A percentile compares a stretch with the other conserved stretches of the same genome.
These are phyloP conservation scores for Dryadomyces quercus-mongolicae DNA, from an alignment of 2,329 filamentous ascomycete species.

Conservation along the genomic window DNA sequence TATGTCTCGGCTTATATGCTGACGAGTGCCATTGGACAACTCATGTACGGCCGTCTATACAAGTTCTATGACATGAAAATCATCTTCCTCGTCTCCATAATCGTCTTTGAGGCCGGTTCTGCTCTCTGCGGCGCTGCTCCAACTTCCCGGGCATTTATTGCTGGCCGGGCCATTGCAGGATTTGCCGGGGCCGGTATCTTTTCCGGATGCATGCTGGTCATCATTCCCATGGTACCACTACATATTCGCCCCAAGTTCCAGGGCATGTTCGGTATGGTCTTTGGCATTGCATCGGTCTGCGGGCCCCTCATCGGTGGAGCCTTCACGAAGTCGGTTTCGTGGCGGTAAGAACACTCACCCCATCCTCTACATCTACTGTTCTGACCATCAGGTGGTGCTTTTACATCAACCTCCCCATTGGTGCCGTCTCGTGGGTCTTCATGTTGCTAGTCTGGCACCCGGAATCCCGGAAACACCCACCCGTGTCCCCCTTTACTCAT, in stretches of 20 bases:
- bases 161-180: not conserved
- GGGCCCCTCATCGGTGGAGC: slow-evolving; percentile 15
- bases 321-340: slow-evolving; percentile 17
- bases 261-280: slow-evolving; percentile 27
- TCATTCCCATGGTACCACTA: slow-evolving; percentile 19
- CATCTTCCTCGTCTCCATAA: not conserved
- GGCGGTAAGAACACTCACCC: slow-evolving; percentile 8
- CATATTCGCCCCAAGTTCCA: slow-evolving; percentile 12
- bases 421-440: slow-evolving; percentile 14
- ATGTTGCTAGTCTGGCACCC: slow-evolving; percentile 10
- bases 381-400: slow-evolving; percentile 16
- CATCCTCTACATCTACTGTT: too few relatives aligned
- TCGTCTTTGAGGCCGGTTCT: slow-evolving; percentile 35
- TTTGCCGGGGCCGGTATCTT: not conserved
- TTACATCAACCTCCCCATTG: slow-evolving; percentile 21
- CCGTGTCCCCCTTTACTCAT: not conserved
- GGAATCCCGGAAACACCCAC: not conserved
- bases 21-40: not conserved
- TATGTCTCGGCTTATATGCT: slow-evolving; percentile 7
- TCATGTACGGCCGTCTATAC: not conserved
- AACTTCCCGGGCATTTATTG: not conserved
- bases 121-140: slow-evolving; percentile 12
- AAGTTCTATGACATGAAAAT: not conserved
- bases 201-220: slow-evolving; percentile 5
- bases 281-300: slow-evolving; percentile 23